Base-by-base conservation (phyloP, 257 asterid species). In the Solanum corneliomulleri region DNA sequence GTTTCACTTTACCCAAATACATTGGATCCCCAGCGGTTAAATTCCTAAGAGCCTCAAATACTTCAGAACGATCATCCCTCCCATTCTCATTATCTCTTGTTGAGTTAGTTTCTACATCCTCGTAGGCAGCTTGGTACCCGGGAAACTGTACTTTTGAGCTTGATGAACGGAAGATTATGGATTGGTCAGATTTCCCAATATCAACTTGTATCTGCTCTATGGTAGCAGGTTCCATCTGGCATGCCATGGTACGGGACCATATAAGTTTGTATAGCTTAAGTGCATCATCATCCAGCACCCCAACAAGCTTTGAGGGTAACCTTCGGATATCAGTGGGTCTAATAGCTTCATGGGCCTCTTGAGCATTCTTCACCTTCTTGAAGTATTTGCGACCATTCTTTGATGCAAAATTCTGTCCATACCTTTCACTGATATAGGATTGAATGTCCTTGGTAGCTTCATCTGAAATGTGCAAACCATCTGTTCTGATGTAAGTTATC, bases 261-360 rank as follows among this genome's bases (percentile, higher is more conserved):
- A 94, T 94, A 52, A 97, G 97, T 82, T 92, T 91, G 89, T 94
- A 97, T 87, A 97, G 88, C 92, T 94, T 95, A 87, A 95, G 85
- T 85, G 96, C 91, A 90, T 94, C 99, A 83, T 91, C 96, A 88
- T 97, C 98, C 35, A 97, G 97, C 86, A 92, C 92, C 83, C 93
- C 90, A 89, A 87, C 92, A 89, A 97, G 98, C 87, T 64, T 87
- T 47, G 97, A 92, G 29, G 99, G 99, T 84, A 94, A 86, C 89
- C 95, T 93, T 31, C 93, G 86, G 86, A 97, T 94, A 91, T 94
- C 92, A 87, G 99, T 97, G 89, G 98, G 99, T 87, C 99, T 92
- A 89, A 97, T 94, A 88, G 99, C 98, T 92, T 97, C 98, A 90
- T 97, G 98, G 89, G 99, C 98, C 91, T 97, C 99, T 92, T 95